phyloP scores from a whole-genome alignment of 116 monocot species.

The Phalaenopsis hybrid region DNA sequence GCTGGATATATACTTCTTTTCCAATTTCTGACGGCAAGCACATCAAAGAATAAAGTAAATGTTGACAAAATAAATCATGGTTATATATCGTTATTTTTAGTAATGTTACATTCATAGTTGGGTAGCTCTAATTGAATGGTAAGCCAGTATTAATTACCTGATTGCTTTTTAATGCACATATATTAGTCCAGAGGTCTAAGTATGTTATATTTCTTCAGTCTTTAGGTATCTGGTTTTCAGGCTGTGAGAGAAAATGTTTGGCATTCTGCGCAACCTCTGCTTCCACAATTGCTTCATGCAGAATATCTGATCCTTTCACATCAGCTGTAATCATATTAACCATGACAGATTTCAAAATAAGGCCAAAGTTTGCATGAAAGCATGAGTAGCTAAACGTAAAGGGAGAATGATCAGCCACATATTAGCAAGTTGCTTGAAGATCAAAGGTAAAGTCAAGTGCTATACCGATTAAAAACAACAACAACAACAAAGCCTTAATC shows the following conservation, averaged over 20 bases:
- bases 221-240: constrained; percentile 37
- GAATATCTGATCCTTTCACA: constrained; percentile 63
- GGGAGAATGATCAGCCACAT: neutral
- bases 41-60: no score
- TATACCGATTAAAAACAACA: neutral
- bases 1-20: no score
- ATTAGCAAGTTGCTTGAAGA: neutral
- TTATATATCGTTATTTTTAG: no score
- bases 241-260: constrained; percentile 64
- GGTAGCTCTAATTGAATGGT: no score
- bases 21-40: no score
- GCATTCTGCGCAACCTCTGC: constrained; percentile 72
- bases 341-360: neutral
- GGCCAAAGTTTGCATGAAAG: neutral
- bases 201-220: neutral
- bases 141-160: no score
- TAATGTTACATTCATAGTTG: no score
- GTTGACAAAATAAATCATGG: no score
- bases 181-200: neutral
- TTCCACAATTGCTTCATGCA: constrained; percentile 81
- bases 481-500: no score
- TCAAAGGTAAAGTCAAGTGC: neutral
- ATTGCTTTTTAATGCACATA: no score
- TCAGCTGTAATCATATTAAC: constrained; percentile 33
- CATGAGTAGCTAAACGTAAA: constrained; percentile 6